Conservation (phyloP, 2,329 filamentous ascomycete genomes). For the Sporothrix protearum region DNA sequence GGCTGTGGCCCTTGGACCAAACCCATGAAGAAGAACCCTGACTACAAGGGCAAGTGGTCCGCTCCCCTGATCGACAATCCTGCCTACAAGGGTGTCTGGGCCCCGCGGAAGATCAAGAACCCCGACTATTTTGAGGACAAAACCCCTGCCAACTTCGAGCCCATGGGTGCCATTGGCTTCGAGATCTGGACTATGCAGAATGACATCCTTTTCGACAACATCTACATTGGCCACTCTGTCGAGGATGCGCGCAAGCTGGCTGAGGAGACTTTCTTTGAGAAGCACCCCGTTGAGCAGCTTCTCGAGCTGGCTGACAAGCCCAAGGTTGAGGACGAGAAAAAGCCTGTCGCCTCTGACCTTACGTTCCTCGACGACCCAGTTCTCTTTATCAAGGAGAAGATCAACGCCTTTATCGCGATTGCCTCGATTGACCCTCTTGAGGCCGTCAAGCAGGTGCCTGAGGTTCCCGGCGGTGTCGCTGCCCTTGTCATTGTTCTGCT, state of each 20-base stretch:
- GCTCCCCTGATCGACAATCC: conserved; percentile 95
- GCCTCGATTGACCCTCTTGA: conserved; percentile 76
- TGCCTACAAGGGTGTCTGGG: conserved; percentile 94
- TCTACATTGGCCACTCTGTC: conserved; percentile 97
- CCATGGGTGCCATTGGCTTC: conserved; percentile 96
- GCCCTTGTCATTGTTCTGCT: conserved; percentile 69
- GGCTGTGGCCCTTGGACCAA: conserved; percentile 91
- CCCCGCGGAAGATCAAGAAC: conserved; percentile 94
- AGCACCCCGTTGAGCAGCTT: conserved; percentile 77
- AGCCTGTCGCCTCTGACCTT: conserved; percentile 70
- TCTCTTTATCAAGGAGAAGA: conserved; percentile 83
- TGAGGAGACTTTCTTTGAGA: conserved; percentile 84
- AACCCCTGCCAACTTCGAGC: conserved; percentile 92
- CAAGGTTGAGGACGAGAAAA: conserved; percentile 60
- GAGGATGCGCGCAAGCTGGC: conserved; percentile 88
- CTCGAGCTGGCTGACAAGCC: conserved; percentile 77
- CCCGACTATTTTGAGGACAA: conserved; percentile 96
- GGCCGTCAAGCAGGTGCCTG: conserved; percentile 85
- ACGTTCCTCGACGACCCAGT: conserved; percentile 90
- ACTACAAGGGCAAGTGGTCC: conserved; percentile 98
- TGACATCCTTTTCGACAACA: conserved; percentile 98
- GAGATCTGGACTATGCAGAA: conserved; percentile 99
- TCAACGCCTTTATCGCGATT: conserved; percentile 84
- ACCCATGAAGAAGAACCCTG: conserved; percentile 90
- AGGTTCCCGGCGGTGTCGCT: conserved; percentile 77